Percentiles rank a stretch among this genome's conserved stretches.
Evolutionary conservation across 768 basidiomycete genomes (phyloP).

Genomic region (Xanthoconium stramineum): DNA sequence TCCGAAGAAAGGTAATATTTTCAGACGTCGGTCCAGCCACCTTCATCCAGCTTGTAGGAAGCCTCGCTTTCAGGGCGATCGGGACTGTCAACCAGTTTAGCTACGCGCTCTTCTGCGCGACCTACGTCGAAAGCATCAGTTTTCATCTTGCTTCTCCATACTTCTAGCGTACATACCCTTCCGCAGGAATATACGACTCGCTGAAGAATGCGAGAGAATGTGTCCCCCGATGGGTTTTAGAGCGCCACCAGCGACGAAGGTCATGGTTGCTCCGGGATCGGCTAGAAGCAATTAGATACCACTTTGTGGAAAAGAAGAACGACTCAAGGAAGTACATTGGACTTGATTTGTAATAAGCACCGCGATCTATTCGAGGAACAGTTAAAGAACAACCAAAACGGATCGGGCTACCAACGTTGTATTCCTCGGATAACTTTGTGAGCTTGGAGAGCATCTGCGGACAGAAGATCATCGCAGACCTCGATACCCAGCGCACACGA

Average conservation of each 20-base stretch:
- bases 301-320: neutral
- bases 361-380: conserved; percentile 52
- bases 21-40: conserved; percentile 85
- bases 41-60: conserved; percentile 88
- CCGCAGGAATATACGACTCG: conserved; percentile 81
- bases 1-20: neutral
- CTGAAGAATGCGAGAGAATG: conserved; percentile 84
- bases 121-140: conserved; percentile 40
- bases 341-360: conserved; percentile 93
- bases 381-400: neutral
- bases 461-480: neutral
- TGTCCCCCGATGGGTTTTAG: conserved; percentile 91
- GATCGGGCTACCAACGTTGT: conserved; percentile 52
- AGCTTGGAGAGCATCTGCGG: conserved; percentile 85
- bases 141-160: neutral
- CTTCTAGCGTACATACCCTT: conserved; percentile 53
- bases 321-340: conserved; percentile 50
- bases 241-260: conserved; percentile 91
- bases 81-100: conserved; percentile 86
- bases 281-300: conserved; percentile 42
- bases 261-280: conserved; percentile 93
- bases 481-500: neutral
- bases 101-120: conserved; percentile 87
- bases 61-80: conserved; percentile 89
- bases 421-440: conserved; percentile 89